Evolutionary conservation across 2,329 filamentous ascomycete genomes (phyloP).

Genomic region (Ophiostoma quercus): DNA sequence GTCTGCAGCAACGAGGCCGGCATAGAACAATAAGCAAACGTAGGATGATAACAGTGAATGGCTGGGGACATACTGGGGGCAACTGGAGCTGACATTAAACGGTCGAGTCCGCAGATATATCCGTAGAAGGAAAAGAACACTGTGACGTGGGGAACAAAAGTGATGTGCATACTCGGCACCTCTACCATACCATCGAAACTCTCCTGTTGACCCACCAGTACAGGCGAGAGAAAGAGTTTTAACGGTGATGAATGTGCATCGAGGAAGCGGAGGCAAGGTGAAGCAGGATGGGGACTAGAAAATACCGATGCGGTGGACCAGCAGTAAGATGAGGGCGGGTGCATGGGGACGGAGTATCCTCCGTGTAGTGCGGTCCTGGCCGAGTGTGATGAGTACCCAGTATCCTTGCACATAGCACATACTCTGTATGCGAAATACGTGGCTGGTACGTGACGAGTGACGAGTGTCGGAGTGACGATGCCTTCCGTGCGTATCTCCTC

Average conservation of each 20-base stretch:
- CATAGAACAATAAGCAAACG: not conserved
- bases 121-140: not conserved
- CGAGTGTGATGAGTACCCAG: not conserved
- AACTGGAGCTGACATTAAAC: not conserved
- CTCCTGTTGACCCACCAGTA: not conserved
- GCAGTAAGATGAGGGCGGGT: not conserved
- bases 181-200: not conserved
- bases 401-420: not conserved
- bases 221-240: not conserved
- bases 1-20: not conserved
- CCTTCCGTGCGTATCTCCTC: constrained; percentile 5
- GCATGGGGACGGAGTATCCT: not conserved
- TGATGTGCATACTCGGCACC: constrained; percentile 2
- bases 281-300: not conserved
- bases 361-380: not conserved
- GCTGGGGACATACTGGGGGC: not conserved
- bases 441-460: not conserved
- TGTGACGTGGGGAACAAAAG: not conserved
- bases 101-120: not conserved
- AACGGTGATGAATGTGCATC: not conserved
- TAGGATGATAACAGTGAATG: not conserved
- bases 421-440: not conserved
- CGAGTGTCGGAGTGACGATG: not conserved
- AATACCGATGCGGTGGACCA: not conserved
- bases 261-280: not conserved